Conservation (phyloP, 768 basidiomycete genomes). For the Daedaleopsis nitida region DNA sequence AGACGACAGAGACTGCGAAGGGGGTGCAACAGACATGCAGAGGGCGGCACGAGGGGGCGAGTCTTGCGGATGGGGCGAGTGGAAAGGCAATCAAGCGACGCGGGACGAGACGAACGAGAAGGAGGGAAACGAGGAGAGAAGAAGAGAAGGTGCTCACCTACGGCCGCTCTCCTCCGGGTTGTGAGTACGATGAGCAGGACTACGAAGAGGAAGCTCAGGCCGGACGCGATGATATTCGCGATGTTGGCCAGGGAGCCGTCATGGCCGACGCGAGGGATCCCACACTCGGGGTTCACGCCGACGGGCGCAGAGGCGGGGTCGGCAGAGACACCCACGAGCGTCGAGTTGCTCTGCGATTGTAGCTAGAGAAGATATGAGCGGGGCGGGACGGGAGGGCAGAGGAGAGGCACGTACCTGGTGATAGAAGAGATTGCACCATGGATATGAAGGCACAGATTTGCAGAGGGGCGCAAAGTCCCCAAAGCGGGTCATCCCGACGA, state of each 20-base stretch:
- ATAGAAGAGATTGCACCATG: conserved; percentile 96
- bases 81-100: too few species aligned
- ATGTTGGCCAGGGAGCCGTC: conserved; percentile 80
- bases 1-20: too few species aligned
- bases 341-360: conserved; percentile 31
- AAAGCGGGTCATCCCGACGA: conserved; percentile 54
- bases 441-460: conserved; percentile 70
- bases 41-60: too few species aligned
- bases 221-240: conserved; percentile 39
- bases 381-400: conserved; percentile 15
- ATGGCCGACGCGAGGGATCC: conserved; percentile 37
- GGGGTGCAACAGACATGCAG: too few species aligned
- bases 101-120: neutral
- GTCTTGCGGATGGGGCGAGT: too few species aligned
- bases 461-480: conserved; percentile 77
- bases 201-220: conserved; percentile 67
- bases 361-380: conserved; percentile 29
- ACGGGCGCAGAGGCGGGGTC: neutral
- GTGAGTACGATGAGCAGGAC: conserved; percentile 57
- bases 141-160: conserved; percentile 51
- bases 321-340: conserved; percentile 52
- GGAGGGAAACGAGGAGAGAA: neutral
- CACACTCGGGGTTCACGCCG: neutral
- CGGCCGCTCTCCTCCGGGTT: conserved; percentile 79
- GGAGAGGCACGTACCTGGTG: conserved; percentile 58